Conservation (phyloP, 169 alveolate species). For the Eimeria praecox region DNA sequence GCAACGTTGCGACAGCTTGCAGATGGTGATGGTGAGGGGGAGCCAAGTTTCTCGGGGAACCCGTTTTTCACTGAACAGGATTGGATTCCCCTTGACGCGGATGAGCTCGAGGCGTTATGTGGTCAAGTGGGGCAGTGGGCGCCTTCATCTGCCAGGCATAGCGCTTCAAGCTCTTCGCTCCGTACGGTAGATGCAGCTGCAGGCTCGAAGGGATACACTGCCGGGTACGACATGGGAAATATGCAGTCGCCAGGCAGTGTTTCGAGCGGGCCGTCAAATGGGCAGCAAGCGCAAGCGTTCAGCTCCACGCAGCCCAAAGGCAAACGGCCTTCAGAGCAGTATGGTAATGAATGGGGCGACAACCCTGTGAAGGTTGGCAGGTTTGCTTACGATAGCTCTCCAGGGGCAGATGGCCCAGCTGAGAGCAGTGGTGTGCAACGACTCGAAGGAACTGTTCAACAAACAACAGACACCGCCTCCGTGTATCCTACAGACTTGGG, state of each 20-base stretch:
- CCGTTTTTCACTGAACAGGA: background rate
- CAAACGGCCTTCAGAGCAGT: background rate
- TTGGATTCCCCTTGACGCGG: background rate
- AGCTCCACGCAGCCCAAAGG: background rate
- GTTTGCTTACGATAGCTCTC: background rate
- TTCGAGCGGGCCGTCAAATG: background rate
- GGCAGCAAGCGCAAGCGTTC: background rate
- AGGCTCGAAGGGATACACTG: background rate
- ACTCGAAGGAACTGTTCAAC: background rate
- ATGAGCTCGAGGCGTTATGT: conserved; percentile 22
- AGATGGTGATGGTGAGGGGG: background rate
- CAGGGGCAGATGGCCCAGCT: background rate
- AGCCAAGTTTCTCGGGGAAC: background rate
- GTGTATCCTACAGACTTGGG: too few relatives aligned
- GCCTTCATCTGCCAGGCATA: background rate
- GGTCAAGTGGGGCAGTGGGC: background rate
- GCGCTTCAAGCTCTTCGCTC: background rate
- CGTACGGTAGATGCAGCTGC: background rate
- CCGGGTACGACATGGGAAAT: background rate
- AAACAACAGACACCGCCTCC: background rate
- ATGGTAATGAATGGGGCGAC: background rate
- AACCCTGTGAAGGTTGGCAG: background rate
- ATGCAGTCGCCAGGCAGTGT: background rate
- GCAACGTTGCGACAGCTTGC: background rate
- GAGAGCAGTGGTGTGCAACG: background rate